Base-by-base conservation (phyloP, 805 yeast species). In the Candida anglica region DNA sequence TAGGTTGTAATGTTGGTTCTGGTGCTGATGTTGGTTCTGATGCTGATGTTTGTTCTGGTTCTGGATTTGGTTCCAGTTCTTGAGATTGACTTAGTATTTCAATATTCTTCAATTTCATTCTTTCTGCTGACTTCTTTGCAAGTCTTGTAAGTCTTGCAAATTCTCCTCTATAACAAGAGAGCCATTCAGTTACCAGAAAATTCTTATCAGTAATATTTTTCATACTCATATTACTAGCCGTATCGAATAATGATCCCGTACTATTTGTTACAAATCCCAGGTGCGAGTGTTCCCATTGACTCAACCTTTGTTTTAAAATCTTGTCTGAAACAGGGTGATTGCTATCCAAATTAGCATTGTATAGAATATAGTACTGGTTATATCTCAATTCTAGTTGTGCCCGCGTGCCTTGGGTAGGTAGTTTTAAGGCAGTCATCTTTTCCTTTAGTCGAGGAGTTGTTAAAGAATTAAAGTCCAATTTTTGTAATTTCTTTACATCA, bases 341-440 rank as follows among this genome's bases (percentile, higher is more conserved):
- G 5, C 88, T 73, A 50, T 87, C 96, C 27, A 79, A 70, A 48
- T 87, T 87, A 9, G 95, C 80, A 50, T 89, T 89, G 78, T 81
- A 83, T 8, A 87, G 50, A 20, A 79, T 75, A 36, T 82, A 77
- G 62, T 79, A 89, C 43, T 88, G 91, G 41, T 77, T 80, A 50
- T 84, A 84, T 26, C 98, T 60, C 14, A 72, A 58, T 40, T 85
- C 89, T 45, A 88, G 48, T 42, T 75, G 80, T 11, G 58, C 59
- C 39, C 86, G 66, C 1, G 81, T 57, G 0, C 97, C 98, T 7
- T 52, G 55, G 0, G 77, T 66, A 0, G 88, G 73, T 5, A 89
- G 54, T 10, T 75, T 75, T 15, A 75, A 52, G 6, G 71, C 66
- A 2, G 65, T 33, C 11, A 89, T 60, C 49, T 78, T 79, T 29